These are phyloP conservation scores for Backusella psychrophila DNA, from an alignment of 192 early-diverging fungal species.

Conservation along the genomic window DNA sequence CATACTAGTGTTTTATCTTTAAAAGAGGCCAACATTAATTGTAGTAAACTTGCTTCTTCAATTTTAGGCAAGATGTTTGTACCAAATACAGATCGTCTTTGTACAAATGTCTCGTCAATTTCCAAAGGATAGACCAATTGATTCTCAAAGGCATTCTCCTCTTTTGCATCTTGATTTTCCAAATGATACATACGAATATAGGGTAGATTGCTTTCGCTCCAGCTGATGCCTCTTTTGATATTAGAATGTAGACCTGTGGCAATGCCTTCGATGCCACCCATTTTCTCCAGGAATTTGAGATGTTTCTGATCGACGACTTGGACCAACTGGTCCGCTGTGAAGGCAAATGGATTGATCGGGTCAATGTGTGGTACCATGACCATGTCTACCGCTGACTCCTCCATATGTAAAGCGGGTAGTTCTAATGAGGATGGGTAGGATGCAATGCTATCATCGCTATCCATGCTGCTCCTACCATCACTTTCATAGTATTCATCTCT, in stretches of 20 bases:
- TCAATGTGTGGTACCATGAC: slow-evolving; percentile 27
- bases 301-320: slow-evolving; percentile 56
- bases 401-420: neutral
- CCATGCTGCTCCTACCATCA: neutral
- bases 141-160: neutral
- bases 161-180: neutral
- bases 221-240: slow-evolving; percentile 11
- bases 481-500: slow-evolving; percentile 6
- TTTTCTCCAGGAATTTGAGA: slow-evolving; percentile 28
- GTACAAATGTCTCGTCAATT: slow-evolving; percentile 36
- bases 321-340: slow-evolving; percentile 45
- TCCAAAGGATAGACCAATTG: neutral
- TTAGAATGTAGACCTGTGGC: slow-evolving; percentile 44
- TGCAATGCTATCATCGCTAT: neutral
- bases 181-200: slow-evolving; percentile 2
- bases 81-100: slow-evolving; percentile 64
- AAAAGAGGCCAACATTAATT: slow-evolving; percentile 77
- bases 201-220: slow-evolving; percentile 3
- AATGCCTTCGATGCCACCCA: slow-evolving; percentile 50
- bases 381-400: neutral
- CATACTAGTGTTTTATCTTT: slow-evolving; percentile 77
- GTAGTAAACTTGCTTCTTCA: slow-evolving; percentile 64
- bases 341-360: slow-evolving; percentile 46
- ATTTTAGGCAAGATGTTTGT: slow-evolving; percentile 66
- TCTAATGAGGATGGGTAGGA: neutral